A percentile compares a stretch with the other conserved stretches of the same genome.
Evolutionary conservation across 139 green algal species (phyloP).

Genomic region (Chlamydomonas sphaeroides): DNA sequence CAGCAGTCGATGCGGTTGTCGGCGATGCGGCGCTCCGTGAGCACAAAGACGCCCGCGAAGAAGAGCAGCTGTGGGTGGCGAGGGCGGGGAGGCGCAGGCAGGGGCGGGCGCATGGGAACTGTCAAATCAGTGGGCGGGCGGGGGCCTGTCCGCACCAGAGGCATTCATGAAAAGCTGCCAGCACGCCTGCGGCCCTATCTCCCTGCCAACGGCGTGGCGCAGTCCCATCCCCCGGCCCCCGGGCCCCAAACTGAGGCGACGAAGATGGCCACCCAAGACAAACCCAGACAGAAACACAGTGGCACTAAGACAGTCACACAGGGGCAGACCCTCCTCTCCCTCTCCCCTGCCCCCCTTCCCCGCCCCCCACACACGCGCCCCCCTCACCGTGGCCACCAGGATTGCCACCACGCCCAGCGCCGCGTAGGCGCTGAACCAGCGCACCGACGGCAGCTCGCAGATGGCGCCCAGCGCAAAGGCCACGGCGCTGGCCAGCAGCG

Average conservation of each 20-base stretch:
- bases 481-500: constrained; percentile 35
- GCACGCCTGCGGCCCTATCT: too few relatives aligned
- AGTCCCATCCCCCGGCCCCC: too few relatives aligned
- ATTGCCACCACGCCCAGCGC: constrained; percentile 10
- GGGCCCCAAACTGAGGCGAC: too few relatives aligned
- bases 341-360: too few relatives aligned
- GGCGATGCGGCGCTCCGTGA: constrained; percentile 56
- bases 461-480: constrained; percentile 54
- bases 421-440: constrained; percentile 39
- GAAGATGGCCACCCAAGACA: too few relatives aligned
- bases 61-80: constrained; percentile 36
- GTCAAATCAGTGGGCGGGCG: too few relatives aligned
- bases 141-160: too few relatives aligned
- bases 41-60: constrained; percentile 46
- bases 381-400: constrained; percentile 17
- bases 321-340: too few relatives aligned
- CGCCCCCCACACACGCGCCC: not conserved
- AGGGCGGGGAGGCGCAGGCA: not conserved
- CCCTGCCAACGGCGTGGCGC: too few relatives aligned
- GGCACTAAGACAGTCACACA: not conserved
- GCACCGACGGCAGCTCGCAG: constrained; percentile 38
- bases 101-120: not conserved
- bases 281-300: too few relatives aligned
- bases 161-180: too few relatives aligned
- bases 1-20: constrained; percentile 41